Evolutionary conservation across 805 yeast species (phyloP), one percentile per base, ranked within the genome.

Genomic region (Wickerhamiella vanderwaltii): DNA sequence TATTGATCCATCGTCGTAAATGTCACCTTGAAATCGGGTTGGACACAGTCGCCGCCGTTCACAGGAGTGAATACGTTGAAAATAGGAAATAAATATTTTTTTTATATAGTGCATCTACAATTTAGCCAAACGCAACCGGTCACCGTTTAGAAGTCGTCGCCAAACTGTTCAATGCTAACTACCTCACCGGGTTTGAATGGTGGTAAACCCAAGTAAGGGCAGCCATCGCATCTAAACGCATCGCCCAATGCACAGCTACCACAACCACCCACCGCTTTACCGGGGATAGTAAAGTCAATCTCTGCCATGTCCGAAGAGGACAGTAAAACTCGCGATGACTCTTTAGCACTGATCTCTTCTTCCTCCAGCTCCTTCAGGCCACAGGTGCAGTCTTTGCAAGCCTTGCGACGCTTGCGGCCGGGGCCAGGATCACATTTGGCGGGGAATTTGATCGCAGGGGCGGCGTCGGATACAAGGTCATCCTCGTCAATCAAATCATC

Each of bases 141-240:
- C 26, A 11, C 9, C 17, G 24, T 15, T 22, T 31, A 53, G 17
- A 53, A 46, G 34, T 54, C 57, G 44, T 53, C 57, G 29, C 55
- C 57, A 28, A 52, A 50, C 34, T 44, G 72, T 53, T 73, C 85
- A 48, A 88, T 64, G 24, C 79, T 77, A 42, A 91, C 76, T 9
- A 77, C 77, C 64, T 91, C 94, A 40, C 99, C 99, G 1, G 97
- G 98, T 63, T 86, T 86, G 71, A 91, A 91, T 3, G 99, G 96
- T 12, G 99, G 99, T 35, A 91, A 67, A 0, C 99, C 99, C 51
- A 91, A 66, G 62, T 79, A 91, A 29, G 99, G 99, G 64, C 99
- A 91, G 2, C 97, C 96, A 51, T 87, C 94, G 61, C 99, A 91
- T 56, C 99, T 70, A 65, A 91, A 91, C 0, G 98, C 98, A 61